Evolutionary conservation across 108 stramenopile genomes (phyloP).

Genomic region (Skeletonema costatum): DNA sequence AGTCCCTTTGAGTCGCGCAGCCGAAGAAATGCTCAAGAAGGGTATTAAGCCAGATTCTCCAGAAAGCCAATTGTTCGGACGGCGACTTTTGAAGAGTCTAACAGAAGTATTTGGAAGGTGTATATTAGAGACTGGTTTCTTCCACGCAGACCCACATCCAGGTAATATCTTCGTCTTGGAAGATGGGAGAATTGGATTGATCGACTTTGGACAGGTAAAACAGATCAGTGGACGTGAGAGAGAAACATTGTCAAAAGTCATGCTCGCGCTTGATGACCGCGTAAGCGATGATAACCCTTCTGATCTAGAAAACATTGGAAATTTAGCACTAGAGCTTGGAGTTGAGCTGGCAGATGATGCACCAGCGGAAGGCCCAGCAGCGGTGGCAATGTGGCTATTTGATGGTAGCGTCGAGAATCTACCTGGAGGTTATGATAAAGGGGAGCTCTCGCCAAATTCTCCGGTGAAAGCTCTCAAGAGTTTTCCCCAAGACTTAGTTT

Average conservation of each 20-base stretch:
- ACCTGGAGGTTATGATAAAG: constrained; percentile 91
- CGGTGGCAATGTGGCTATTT: constrained; percentile 93
- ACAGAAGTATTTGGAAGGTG: constrained; percentile 92
- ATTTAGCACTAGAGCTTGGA: constrained; percentile 83
- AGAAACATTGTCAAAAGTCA: constrained; percentile 88
- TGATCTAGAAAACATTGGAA: constrained; percentile 75
- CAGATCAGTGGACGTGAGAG: constrained; percentile 81
- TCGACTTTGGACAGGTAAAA: constrained; percentile 96
- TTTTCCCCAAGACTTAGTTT: constrained; percentile 94
- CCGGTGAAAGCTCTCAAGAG: constrained; percentile 90
- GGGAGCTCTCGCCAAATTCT: constrained; percentile 85
- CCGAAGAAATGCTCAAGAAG: constrained; percentile 87
- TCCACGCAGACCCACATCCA: constrained; percentile 86
- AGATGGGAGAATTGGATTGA: constrained; percentile 89
- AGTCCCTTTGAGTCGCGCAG: constrained; percentile 84
- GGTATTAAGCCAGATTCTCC: constrained; percentile 88
- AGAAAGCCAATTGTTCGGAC: constrained; percentile 90
- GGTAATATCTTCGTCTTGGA: constrained; percentile 95
- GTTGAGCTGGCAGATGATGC: constrained; percentile 81
- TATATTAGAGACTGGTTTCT: constrained; percentile 93
- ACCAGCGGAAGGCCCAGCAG: constrained; percentile 78
- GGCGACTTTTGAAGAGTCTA: constrained; percentile 73
- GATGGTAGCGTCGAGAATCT: constrained; percentile 78
- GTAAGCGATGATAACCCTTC: constrained; percentile 65
- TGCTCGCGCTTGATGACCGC: constrained; percentile 86